These are phyloP conservation scores for Avena atlantica DNA, from an alignment of 176 grass and related monocot genomes.

Conservation along the genomic window DNA sequence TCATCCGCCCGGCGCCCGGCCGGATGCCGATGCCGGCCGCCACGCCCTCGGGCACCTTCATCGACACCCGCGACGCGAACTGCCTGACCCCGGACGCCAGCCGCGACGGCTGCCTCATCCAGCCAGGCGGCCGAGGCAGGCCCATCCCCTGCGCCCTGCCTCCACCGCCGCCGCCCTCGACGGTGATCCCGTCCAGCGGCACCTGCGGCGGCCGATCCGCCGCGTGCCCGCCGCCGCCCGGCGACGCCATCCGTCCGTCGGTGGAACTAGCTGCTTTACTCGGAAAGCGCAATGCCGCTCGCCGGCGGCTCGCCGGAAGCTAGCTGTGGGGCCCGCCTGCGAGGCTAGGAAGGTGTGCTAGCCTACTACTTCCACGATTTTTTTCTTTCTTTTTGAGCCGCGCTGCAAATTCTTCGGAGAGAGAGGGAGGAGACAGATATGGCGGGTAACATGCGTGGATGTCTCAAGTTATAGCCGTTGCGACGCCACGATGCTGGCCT, in stretches of 20 bases:
- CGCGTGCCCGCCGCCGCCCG: slow-evolving; percentile 3
- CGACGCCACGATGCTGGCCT: slow-evolving; percentile 17
- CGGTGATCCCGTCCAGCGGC: slow-evolving; percentile 43
- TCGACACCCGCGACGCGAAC: slow-evolving; percentile 70
- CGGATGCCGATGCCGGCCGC: slow-evolving; percentile 43
- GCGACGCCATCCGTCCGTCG: slow-evolving; percentile 43
- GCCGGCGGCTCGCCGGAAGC: slow-evolving; percentile 38
- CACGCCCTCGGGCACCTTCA: slow-evolving; percentile 71
- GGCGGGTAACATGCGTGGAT: slow-evolving; percentile 61
- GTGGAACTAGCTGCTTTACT: no score
- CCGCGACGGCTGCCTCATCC: slow-evolving; percentile 65
- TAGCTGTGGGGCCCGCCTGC: slow-evolving; percentile 7
- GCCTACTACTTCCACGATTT: neutral
- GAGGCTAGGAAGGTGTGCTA: neutral
- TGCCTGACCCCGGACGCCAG: slow-evolving; percentile 59
- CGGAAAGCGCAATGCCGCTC: slow-evolving; percentile 43
- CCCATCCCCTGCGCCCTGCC: neutral
- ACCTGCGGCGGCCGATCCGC: slow-evolving; percentile 20
- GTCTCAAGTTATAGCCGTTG: slow-evolving; percentile 67
- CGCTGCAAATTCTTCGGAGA: neutral
- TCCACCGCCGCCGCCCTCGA: neutral
- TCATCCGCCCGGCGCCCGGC: slow-evolving; percentile 49
- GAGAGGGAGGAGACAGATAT: slow-evolving; percentile 39
- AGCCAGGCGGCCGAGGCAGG: slow-evolving; percentile 36
- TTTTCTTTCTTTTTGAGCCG: no score